Percentiles rank a stretch among this genome's conserved stretches.
Conservation (phyloP, 2,329 filamentous ascomycete genomes). For the Neurospora crassa region DNA sequence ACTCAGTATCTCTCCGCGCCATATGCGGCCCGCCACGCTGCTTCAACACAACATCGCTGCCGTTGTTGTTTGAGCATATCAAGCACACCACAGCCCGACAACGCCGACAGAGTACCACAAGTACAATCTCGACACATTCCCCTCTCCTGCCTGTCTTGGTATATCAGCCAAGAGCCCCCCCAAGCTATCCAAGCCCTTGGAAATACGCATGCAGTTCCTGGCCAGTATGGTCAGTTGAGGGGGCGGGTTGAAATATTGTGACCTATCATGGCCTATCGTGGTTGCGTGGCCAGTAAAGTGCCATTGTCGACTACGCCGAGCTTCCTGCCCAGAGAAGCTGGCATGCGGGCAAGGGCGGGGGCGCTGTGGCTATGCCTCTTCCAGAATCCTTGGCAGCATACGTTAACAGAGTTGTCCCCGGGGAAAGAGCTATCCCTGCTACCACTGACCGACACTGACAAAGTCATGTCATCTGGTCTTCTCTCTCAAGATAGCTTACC, state of each 20-base stretch:
- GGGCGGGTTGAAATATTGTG: not conserved
- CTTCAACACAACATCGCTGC: not conserved
- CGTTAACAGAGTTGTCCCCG: not conserved
- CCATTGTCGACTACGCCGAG: not conserved
- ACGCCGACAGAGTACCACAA: not conserved
- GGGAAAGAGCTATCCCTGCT: not conserved
- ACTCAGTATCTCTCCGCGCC: not conserved
- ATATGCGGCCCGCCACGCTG: not conserved
- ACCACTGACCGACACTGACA: not conserved
- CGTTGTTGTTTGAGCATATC: not conserved
- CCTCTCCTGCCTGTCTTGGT: not conserved
- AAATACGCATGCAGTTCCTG: not conserved
- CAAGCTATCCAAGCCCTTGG: not conserved
- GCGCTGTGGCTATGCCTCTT: not conserved
- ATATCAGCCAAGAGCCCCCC: not conserved
- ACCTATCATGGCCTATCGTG: not conserved
- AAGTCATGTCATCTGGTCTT: not conserved
- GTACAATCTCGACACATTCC: not conserved
- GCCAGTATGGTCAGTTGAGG: not conserved
- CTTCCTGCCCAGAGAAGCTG: not conserved
- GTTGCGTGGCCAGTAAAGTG: not conserved
- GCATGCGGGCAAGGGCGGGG: not conserved
- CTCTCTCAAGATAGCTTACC: not conserved
- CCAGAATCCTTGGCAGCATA: not conserved
- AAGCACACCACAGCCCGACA: not conserved